Conservation (phyloP, 2,329 filamentous ascomycete genomes). For the Paraphoma chrysanthemicola region DNA sequence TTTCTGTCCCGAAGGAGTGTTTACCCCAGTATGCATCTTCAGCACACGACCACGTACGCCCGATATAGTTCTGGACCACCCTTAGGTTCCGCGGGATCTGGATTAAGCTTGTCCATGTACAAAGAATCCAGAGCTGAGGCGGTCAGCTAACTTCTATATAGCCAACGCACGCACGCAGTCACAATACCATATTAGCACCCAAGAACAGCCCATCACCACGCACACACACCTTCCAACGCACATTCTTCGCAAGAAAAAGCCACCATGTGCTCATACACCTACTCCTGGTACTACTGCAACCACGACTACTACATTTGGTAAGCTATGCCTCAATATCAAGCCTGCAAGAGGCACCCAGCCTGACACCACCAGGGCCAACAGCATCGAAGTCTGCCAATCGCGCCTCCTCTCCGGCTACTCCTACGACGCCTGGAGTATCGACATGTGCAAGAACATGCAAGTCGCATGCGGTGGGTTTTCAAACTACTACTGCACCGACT, state of each 20-base stretch:
- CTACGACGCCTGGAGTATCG: constrained; percentile 56
- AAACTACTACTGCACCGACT: constrained; percentile 54
- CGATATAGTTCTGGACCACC: constrained; percentile 1
- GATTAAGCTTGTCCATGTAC: neutral
- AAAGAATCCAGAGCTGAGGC: constrained; percentile 4
- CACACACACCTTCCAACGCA: neutral
- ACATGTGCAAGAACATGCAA: constrained; percentile 55
- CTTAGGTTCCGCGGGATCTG: neutral
- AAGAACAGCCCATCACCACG: neutral
- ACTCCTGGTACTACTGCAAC: constrained; percentile 57
- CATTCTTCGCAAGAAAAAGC: neutral
- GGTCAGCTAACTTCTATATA: constrained; percentile 20
- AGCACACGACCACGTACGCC: neutral
- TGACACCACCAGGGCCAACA: constrained; percentile 43
- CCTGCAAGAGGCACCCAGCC: neutral
- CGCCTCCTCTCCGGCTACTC: constrained; percentile 56
- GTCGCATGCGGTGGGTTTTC: constrained; percentile 52
- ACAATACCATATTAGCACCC: too few relatives aligned
- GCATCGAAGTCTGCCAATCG: constrained; percentile 54
- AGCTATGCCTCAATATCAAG: neutral
- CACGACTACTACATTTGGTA: constrained; percentile 57
- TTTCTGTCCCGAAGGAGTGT: too few relatives aligned
- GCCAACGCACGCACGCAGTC: neutral
- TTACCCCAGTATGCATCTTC: neutral
- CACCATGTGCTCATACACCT: constrained; percentile 56